phyloP scores from a whole-genome alignment of 208 protist species.

The Leishmania martiniquensis region DNA sequence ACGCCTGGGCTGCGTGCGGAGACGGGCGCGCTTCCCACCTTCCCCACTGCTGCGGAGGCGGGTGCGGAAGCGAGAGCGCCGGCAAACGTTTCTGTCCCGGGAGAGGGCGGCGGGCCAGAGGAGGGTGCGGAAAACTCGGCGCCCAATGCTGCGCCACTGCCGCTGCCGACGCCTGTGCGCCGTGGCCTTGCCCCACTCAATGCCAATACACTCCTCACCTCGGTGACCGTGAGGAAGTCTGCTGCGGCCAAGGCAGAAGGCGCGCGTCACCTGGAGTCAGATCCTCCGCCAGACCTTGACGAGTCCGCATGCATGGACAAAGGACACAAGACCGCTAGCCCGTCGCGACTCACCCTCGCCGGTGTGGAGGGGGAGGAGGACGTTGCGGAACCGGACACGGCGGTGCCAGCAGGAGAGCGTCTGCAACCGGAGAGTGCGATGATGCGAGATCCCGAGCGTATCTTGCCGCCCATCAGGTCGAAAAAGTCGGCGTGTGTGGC shows the following conservation, averaged over 20 bases:
- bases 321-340: slow-evolving; percentile 15
- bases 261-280: too few species aligned
- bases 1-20: slow-evolving; percentile 18
- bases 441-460: slow-evolving; percentile 11
- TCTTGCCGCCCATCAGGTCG: slow-evolving; percentile 29
- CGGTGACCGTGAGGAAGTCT: slow-evolving; percentile 6
- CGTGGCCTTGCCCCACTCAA: slow-evolving; percentile 19
- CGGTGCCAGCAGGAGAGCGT: slow-evolving; percentile 9
- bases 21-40: slow-evolving; percentile 1
- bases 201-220: slow-evolving; percentile 10
- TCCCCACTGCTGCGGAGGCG: background rate
- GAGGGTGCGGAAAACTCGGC: background rate
- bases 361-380: slow-evolving; percentile 16
- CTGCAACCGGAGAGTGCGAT: slow-evolving; percentile 18
- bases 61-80: background rate
- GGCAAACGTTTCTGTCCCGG: background rate
- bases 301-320: slow-evolving; percentile 8
- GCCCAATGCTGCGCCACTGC: background rate
- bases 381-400: background rate
- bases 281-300: background rate
- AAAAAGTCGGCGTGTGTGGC: background rate
- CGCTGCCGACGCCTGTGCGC: slow-evolving; percentile 6
- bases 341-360: slow-evolving; percentile 8
- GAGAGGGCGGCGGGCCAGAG: background rate
- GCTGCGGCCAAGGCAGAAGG: background rate